A percentile compares a stretch with the other conserved stretches of the same genome.
Conservation (phyloP, 2,329 filamentous ascomycete species). For the Leptosphaerulina australis region DNA sequence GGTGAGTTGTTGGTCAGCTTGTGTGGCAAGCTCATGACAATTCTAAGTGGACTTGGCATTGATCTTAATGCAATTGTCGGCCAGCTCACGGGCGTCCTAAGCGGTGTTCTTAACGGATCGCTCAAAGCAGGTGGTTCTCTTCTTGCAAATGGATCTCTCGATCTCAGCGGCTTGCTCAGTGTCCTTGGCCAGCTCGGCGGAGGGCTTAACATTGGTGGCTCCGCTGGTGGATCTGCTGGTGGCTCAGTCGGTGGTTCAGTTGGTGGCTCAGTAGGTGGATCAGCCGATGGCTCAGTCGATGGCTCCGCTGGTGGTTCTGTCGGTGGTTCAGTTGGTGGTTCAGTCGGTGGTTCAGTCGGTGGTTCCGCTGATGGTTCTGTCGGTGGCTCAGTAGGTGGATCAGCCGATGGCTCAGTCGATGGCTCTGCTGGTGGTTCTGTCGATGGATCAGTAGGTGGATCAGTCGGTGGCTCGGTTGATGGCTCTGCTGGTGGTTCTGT, state of each 20-base stretch:
- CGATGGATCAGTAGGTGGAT: no score
- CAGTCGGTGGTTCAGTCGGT: no score
- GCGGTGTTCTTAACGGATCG: constrained; percentile 4
- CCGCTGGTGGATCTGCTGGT: background rate
- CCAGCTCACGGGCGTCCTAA: constrained; percentile 1
- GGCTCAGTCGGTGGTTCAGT: background rate
- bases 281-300: background rate
- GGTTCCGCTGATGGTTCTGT: no score
- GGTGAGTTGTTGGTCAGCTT: constrained; percentile 9
- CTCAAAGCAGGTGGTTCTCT: background rate
- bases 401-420: no score
- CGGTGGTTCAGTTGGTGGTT: no score
- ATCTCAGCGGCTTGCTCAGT: constrained; percentile 3
- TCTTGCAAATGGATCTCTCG: background rate
- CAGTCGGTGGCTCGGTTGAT: no score
- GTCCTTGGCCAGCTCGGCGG: constrained; percentile 1
- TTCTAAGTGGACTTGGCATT: constrained; percentile 6
- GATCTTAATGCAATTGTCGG: constrained; percentile 4
- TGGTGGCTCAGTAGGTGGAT: background rate
- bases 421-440: no score
- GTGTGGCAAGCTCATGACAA: constrained; percentile 2
- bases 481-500: no score
- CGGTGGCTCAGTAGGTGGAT: no score
- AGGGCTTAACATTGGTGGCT: background rate
- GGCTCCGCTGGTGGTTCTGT: background rate